Evolutionary conservation across 768 basidiomycete genomes (phyloP).

Genomic region (Candolleomyces aberdarensis): DNA sequence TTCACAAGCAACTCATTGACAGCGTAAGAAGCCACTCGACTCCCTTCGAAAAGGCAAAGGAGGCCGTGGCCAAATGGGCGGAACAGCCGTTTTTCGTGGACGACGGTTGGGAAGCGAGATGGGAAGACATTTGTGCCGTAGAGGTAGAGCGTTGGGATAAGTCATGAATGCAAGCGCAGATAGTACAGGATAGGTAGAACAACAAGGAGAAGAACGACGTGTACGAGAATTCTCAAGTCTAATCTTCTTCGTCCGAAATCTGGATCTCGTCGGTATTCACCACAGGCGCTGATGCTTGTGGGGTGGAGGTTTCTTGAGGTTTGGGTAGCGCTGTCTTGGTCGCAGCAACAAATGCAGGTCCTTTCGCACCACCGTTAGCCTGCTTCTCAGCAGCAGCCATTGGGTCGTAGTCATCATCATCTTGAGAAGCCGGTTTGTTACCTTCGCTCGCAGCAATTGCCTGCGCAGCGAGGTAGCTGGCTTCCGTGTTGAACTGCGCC

Average conservation of each 20-base stretch:
- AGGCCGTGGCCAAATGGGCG: slow-evolving; percentile 62
- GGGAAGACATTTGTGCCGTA: slow-evolving; percentile 77
- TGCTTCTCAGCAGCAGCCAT: slow-evolving; percentile 86
- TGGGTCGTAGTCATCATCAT: slow-evolving; percentile 54
- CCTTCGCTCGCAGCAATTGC: slow-evolving; percentile 70
- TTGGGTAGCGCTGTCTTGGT: slow-evolving; percentile 46
- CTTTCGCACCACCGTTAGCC: slow-evolving; percentile 45
- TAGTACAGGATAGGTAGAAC: slow-evolving; percentile 8
- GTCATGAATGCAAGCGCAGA: slow-evolving; percentile 11
- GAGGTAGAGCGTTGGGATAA: slow-evolving; percentile 73
- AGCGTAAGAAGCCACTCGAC: slow-evolving; percentile 60
- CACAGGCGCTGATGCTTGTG: slow-evolving; percentile 25
- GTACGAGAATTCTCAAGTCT: slow-evolving; percentile 17
- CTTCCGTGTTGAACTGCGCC: slow-evolving; percentile 98
- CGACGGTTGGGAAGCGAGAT: slow-evolving; percentile 63
- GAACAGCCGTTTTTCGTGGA: slow-evolving; percentile 68
- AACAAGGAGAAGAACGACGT: slow-evolving; percentile 5
- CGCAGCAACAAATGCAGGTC: slow-evolving; percentile 78
- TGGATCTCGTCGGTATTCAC: slow-evolving; percentile 82
- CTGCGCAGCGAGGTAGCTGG: slow-evolving; percentile 89
- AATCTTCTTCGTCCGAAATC: slow-evolving; percentile 83
- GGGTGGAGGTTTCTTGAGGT: slow-evolving; percentile 34
- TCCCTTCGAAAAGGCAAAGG: slow-evolving; percentile 67
- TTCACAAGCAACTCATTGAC: slow-evolving; percentile 54
- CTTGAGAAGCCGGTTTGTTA: slow-evolving; percentile 37